A percentile compares a stretch with the other conserved stretches of the same genome.
Conservation (phyloP, 1,139 yeast genomes). For the Debaryomyces robertsiae region DNA sequence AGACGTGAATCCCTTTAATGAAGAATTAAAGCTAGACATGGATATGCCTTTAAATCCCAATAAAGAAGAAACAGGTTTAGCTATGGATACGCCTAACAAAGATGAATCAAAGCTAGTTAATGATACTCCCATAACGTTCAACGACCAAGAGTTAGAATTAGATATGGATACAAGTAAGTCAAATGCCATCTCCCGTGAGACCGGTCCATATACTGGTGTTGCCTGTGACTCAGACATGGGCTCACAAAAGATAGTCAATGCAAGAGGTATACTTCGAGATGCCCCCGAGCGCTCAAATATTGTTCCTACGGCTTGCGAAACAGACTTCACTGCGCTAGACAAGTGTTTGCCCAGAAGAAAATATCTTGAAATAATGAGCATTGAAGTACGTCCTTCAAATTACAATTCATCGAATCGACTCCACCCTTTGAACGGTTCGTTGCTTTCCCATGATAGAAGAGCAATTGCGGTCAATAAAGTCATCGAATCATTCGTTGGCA, state of each 20-base stretch:
- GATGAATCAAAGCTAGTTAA: slow-evolving; percentile 47
- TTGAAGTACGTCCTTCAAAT: no score
- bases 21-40: slow-evolving; percentile 46
- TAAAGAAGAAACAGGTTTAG: slow-evolving; percentile 20
- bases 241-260: not conserved
- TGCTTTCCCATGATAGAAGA: slow-evolving; percentile 46
- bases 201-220: no score
- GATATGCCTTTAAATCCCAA: slow-evolving; percentile 23
- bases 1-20: slow-evolving; percentile 40
- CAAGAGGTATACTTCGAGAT: not conserved
- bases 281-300: not conserved
- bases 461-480: slow-evolving; percentile 51
- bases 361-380: slow-evolving; percentile 48
- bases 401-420: no score
- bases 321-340: slow-evolving; percentile 79
- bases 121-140: no score
- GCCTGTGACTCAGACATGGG: not conserved
- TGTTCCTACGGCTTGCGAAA: slow-evolving; percentile 21
- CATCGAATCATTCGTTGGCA: slow-evolving; percentile 30
- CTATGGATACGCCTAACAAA: slow-evolving; percentile 17
- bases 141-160: no score
- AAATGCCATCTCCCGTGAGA: no score
- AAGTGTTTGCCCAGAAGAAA: slow-evolving; percentile 70
- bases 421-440: slow-evolving; percentile 6
- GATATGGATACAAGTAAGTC: no score